Evolutionary conservation across 2,329 filamentous ascomycete species (phyloP), one percentile per base, ranked within the genome.

Genomic region (Botryosphaeria dothidea): DNA sequence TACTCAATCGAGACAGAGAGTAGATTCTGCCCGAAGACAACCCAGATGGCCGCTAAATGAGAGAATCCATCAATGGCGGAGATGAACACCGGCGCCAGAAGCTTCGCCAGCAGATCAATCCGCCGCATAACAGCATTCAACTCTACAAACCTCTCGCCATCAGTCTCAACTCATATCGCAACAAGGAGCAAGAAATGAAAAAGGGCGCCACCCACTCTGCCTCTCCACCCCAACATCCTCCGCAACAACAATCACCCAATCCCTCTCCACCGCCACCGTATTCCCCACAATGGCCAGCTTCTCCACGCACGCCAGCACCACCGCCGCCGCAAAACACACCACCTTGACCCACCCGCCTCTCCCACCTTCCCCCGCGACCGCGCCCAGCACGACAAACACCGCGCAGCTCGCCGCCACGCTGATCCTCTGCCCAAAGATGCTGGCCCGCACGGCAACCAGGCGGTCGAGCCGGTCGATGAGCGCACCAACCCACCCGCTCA

Each of bases 271-370:
- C 0, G 90, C 81, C 0, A 92, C 85, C 0, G 86, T 81, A 72
- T 92, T 92, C 73, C 87, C 82, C 5, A 88, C 82, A 1, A 87
- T 82, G 15, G 81, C 82, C 8, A 92, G 75, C 73, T 92, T 93
- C 75, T 93, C 91, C 1, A 89, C 71, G 64, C 89, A 90, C 0
- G 88, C 88, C 49, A 92, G 76, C 0, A 85, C 19, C 0, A 84
- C 80, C 43, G 23, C 11, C 3, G 23, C 31, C n/a, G 15, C 54
- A 9, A 58, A 36, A 11, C 41, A 25, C 49, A 31, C 5, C 19
- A 19, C n/a, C 31, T 34, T 11, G 13, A 34, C 31, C 31, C 31
- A 34, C 7, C 31, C 31, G 31, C 23, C n/a, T 13, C 2, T 27
- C 7, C 38, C 49, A 48, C n/a, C 21, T 3, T 29, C 23, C 19